Evolutionary conservation across 1,284 basidiomycete genomes (phyloP), one percentile per base, ranked within the genome.

Genomic region (Cutaneotrichosporon sp.): DNA sequence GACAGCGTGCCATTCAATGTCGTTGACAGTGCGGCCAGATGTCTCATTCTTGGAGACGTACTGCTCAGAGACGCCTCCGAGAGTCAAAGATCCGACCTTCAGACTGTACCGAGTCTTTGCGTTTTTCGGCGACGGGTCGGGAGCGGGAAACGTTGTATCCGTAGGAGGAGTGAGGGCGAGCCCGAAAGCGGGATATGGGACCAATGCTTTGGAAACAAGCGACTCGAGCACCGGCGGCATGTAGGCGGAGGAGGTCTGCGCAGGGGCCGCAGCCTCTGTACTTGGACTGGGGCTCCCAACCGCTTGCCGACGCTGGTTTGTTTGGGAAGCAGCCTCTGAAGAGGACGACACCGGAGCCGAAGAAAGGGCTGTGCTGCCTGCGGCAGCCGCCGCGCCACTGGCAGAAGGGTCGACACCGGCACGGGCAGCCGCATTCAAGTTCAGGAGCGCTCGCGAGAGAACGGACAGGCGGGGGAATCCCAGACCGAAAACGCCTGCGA

Each of bases 401-500:
- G n/a, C n/a, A n/a, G n/a, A n/a, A n/a, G n/a, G n/a, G n/a, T n/a
- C n/a, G n/a, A n/a, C n/a, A n/a, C n/a, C n/a, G n/a, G n/a, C n/a
- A n/a, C n/a, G n/a, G n/a, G n/a, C n/a, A n/a, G n/a, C n/a, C n/a
- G 42, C 27, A 17, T 31, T 22, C 22, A 14, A n/a, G 29, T 50
- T 24, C 17, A 67, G 49, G 6, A 63, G 39, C 24, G 35, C 41
- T 0, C 57, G 52, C 0, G 62, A 27, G 4, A 70, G 19, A 0
- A 49, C 43, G 20, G 70, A 70, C 35, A 69, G 51, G 19, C 76
- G 59, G 0, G 76, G 71, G 51, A 76, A 76, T 7, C 75, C 76
- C 1, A 77, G 53, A 5, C 76, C 76, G 5, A 75, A 39, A 22
- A 77, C 66, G 3, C 76, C 76, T 5, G 72, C 71, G 17, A 75